Evolutionary conservation across 2,329 filamentous ascomycete species (phyloP), one percentile per base, ranked within the genome.

Genomic region (Talaromyces sp.): DNA sequence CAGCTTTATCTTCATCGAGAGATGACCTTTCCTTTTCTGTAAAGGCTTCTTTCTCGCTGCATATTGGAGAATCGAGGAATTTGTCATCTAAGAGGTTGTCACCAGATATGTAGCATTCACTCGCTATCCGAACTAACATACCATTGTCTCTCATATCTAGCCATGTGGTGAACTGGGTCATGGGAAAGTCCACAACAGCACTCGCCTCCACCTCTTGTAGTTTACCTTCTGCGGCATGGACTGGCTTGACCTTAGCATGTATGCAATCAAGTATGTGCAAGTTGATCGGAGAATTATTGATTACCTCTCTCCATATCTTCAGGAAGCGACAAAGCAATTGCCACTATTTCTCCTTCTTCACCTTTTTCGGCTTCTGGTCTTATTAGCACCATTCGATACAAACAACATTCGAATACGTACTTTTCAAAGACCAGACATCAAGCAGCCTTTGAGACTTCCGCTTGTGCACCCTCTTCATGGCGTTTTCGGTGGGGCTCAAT

Each of bases 331-430:
- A 70, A 70, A 28, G 67, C 66, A 35, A 70, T 63, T 0, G 68
- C 68, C 10, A 70, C 55, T 4, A 70, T 45, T 56, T 70, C 68
- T 46, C 68, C 67, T 52, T 70, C 68, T 22, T 70, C 68, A 25
- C 66, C 54, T 19, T 68, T 66, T 11, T 63, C 63, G 8, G 64
- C 41, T 46, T 69, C 67, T 70, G 13, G 4, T 36, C 33, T 7
- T 21, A 55, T 56, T 43, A 60, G 53, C 10, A 15, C 13, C 10
- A 31, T 37, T 28, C 28, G 21, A 43, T 35, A 17, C n/a, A 1
- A 37, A 13, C 5, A 39, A 22, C 13, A 41, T 33, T 8, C 5
- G 4, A 22, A 7, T 33, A 19, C 53, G 19, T 62, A 70, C 68
- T 70, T 53, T 65, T 63, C 8, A 64, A 57, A 2, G 66, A 66